Evolutionary conservation across 441 rosid genomes (phyloP).

Genomic region (Populus hybrid): DNA sequence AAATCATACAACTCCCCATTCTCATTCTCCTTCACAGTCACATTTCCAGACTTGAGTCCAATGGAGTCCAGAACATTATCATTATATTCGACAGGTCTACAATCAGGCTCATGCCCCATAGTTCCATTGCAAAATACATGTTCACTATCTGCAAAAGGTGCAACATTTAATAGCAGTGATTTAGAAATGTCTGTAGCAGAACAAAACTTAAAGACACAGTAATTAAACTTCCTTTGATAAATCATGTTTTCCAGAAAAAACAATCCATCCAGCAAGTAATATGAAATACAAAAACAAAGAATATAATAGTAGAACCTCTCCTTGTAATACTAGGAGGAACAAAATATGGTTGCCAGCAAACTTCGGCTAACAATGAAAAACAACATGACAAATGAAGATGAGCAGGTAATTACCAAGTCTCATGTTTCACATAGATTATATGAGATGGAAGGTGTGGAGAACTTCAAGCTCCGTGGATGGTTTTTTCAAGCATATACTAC

Average conservation of each 20-base stretch:
- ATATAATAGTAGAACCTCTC: not conserved
- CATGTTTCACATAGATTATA: conserved; percentile 33
- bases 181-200: not conserved
- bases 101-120: conserved; percentile 27
- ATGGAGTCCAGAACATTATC: conserved; percentile 32
- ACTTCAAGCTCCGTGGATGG: conserved; percentile 21
- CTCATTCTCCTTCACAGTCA: conserved; percentile 27
- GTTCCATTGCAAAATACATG: conserved; percentile 32
- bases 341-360: not conserved
- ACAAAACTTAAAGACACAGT: not conserved
- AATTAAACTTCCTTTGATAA: not conserved
- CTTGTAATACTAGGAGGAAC: not conserved
- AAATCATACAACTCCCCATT: conserved; percentile 15
- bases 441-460: conserved; percentile 10
- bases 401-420: conserved; percentile 38
- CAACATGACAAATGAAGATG: conserved; percentile 5
- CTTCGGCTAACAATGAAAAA: not conserved
- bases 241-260: not conserved
- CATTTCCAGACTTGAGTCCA: conserved; percentile 30
- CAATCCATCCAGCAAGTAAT: not conserved
- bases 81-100: conserved; percentile 34
- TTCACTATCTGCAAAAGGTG: conserved; percentile 45
- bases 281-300: not conserved
- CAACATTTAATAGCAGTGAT: not conserved
- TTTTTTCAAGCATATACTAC: conserved; percentile 28